phyloP scores from a whole-genome alignment of 1,139 yeast genomes.

The Hyphopichia buzzinii region DNA sequence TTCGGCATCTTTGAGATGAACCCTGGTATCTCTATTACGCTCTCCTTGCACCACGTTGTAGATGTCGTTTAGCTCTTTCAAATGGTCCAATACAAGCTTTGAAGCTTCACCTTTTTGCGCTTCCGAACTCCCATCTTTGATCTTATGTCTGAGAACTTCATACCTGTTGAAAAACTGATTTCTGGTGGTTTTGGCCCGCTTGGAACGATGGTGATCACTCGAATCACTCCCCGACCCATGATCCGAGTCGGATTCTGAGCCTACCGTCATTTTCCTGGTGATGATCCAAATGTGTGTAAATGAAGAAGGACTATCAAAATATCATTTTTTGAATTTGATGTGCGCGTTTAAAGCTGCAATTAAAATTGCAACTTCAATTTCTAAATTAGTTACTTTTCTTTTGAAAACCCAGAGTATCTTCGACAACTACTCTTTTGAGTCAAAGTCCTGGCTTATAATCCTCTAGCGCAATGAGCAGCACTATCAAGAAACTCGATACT shows the following conservation, averaged over 20 bases:
- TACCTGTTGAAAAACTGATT: slow-evolving; percentile 22
- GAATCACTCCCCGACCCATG: background rate
- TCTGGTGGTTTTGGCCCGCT: slow-evolving; percentile 9
- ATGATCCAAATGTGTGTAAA: too few species aligned
- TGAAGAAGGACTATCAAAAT: too few species aligned
- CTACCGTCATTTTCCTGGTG: background rate
- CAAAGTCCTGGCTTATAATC: too few species aligned
- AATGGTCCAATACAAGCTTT: slow-evolving; percentile 21
- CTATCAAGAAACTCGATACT: slow-evolving; percentile 49
- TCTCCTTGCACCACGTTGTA: slow-evolving; percentile 31
- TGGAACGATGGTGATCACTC: background rate
- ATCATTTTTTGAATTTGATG: too few species aligned
- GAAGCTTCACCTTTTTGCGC: slow-evolving; percentile 39
- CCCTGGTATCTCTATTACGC: slow-evolving; percentile 22
- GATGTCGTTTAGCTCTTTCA: slow-evolving; percentile 28
- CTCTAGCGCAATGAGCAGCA: too few species aligned
- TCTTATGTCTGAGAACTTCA: slow-evolving; percentile 21
- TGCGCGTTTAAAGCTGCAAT: too few species aligned
- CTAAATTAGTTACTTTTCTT: too few species aligned
- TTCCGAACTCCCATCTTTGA: slow-evolving; percentile 20
- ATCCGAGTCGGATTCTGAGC: background rate
- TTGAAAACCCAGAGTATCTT: too few species aligned
- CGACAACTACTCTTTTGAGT: too few species aligned
- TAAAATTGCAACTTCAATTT: too few species aligned
- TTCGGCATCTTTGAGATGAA: slow-evolving; percentile 35